Evolutionary conservation across 2,329 filamentous ascomycete genomes (phyloP).

Genomic region (Trichoderma lentiforme): DNA sequence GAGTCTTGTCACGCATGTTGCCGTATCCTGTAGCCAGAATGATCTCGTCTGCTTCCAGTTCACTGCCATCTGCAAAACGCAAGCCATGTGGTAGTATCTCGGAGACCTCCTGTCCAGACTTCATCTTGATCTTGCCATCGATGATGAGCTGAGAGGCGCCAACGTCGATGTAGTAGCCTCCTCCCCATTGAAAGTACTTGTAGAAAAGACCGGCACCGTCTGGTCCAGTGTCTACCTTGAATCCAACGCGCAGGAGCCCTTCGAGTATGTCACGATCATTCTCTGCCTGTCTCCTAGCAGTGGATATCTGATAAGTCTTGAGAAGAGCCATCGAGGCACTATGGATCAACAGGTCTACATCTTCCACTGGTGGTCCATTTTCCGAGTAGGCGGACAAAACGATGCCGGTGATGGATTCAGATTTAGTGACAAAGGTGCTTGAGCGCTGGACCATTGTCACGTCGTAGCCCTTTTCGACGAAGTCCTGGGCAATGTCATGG

Average conservation of each 20-base stretch:
- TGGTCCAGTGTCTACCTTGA: conserved; percentile 57
- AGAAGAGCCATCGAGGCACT: conserved; percentile 56
- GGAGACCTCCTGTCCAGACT: conserved; percentile 54
- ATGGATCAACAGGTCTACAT: conserved; percentile 61
- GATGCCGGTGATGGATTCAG: conserved; percentile 50
- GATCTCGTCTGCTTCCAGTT: conserved; percentile 59
- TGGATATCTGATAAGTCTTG: conserved; percentile 55
- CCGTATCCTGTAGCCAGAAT: conserved; percentile 63
- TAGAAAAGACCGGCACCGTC: conserved; percentile 55
- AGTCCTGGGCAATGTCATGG: conserved; percentile 68
- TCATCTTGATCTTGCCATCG: conserved; percentile 62
- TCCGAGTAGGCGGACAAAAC: conserved; percentile 51
- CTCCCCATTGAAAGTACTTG: conserved; percentile 64
- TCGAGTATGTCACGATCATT: conserved; percentile 39
- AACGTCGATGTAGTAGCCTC: conserved; percentile 70
- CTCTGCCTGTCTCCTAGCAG: conserved; percentile 32
- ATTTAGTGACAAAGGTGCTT: conserved; percentile 61
- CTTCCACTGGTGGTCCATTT: conserved; percentile 57
- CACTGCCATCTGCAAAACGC: conserved; percentile 51
- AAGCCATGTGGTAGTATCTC: conserved; percentile 46
- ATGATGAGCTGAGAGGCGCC: conserved; percentile 60
- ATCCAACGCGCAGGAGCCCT: conserved; percentile 54
- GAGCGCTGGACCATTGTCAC: conserved; percentile 69
- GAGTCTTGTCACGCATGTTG: conserved; percentile 63
- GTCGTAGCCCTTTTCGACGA: conserved; percentile 61